Evolutionary conservation across 352 stramenopile genomes (phyloP), one percentile per base, ranked within the genome.

Genomic region (Phytopythium vexans): DNA sequence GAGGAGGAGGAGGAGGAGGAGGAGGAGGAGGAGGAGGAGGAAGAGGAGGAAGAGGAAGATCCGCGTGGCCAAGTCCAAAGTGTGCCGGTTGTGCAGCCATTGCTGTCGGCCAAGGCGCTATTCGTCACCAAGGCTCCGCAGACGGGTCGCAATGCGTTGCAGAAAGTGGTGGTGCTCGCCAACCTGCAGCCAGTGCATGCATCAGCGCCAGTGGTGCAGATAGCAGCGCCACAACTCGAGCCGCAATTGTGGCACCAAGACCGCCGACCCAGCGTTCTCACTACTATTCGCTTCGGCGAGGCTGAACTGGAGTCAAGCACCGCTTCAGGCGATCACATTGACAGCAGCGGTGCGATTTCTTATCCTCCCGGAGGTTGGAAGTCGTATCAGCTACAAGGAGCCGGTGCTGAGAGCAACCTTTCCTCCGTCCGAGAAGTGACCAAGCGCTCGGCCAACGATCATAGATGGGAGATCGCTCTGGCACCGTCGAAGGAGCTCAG

Each of bases 1-100:
- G 52, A 61, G 6, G 31, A 56, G 1, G 44, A 53, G 21, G 41
- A 60, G 2, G 35, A 60, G 8, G 50, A 67, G 16, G 53, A 56
- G 7, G 10, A 44, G 16, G 49, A 52, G 27, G 33, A 56, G 12
- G 40, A 40, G 12, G n/a, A 45, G 1, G 50, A 16, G 3, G 50
- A 71, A 6, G 71, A 79, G 9, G 50, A 64, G 27, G 54, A 71
- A 2, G 48, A 62, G 2, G 48, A 41, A 10, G 50, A 54, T 7
- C n/a, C 49, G 4, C 47, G 46, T 16, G 36, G 56, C 4, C 37
- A 56, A 8, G 45, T 62, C 12, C 57, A 49, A 10, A 35, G 38
- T 27, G 35, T 54, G 21, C 15, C 49, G 16, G 37, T 39, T n/a
- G 27, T 47, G 2, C 42, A 32, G 2, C 55, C 52, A 6, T 66